Base-by-base conservation (phyloP, 2,329 filamentous ascomycete species). In the Camillea tinctor region DNA sequence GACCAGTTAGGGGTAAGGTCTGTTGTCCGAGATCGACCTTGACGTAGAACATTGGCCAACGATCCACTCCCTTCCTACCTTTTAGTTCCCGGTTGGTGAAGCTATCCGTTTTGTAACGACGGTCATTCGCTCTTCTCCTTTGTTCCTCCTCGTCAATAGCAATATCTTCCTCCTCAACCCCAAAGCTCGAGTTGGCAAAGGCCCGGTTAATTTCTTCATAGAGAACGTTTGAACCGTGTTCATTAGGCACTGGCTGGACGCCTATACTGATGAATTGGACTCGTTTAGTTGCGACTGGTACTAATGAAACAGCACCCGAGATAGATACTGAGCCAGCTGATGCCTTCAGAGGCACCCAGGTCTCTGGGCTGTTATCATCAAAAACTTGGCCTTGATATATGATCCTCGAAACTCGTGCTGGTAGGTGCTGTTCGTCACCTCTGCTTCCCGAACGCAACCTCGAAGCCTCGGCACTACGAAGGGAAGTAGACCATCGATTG, bases 11-110 rank as follows among this genome's bases (percentile, higher is more conserved):
- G 52, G 57, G 21, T 57, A 57, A 59, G 11, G 15, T 52, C 23
- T 50, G 40, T 20, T 62, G 60, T 9, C 49, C 59, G 48, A 82
- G 68, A 1, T 80, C 76, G 40, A 97, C 84, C 24, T 85, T 85
- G n/a, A 98, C 76, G 67, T 88, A 90, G 69, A 97, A 98, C 88
- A 94, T 94, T 0, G 94, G 93, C 87, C 92, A 95, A 55, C 86
- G 84, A 69, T 97, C 92, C 9, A 93, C 78, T 0, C 87, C 82
- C 71, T 91, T 94, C 50, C 80, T 81, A 13, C 76, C 74, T 68
- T 80, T 86, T 44, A 84, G 66, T 60, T 87, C 83, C 63, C 76
- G 81, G 30, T 73, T 76, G 1, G 80, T 84, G 58, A 79, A 83
- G 1, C 77, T 77, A 24, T 81, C 78, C 6, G 68, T 73, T 60